Conservation (phyloP, 305 asterid species). For the Solanum hybrid region DNA sequence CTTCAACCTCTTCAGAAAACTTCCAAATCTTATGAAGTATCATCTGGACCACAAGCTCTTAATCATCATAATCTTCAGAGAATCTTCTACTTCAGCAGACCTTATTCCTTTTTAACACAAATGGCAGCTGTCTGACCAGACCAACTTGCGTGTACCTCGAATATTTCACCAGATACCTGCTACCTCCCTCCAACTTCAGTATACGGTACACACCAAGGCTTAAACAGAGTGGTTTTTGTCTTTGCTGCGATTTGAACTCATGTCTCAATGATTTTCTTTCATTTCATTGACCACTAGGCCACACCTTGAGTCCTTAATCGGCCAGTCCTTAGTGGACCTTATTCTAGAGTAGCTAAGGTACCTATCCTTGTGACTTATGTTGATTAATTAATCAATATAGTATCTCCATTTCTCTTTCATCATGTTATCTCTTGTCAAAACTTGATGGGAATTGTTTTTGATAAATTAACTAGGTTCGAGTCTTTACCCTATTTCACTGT, state of each 20-base stretch:
- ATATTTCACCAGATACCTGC: not conserved
- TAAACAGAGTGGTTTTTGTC: not conserved
- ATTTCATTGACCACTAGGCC: not conserved
- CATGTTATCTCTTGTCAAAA: not conserved
- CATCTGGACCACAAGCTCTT: not conserved
- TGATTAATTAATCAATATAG: not conserved
- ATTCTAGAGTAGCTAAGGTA: not conserved
- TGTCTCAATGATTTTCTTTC: not conserved
- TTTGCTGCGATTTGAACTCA: not conserved
- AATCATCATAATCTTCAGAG: not conserved
- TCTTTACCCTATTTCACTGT: not conserved
- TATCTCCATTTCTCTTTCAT: not conserved
- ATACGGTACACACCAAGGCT: not conserved
- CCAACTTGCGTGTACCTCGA: not conserved
- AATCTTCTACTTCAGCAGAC: not conserved
- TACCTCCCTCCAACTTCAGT: not conserved
- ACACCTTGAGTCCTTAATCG: not conserved
- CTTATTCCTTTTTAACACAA: not conserved
- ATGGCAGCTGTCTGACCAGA: not conserved
- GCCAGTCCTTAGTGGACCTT: not conserved
- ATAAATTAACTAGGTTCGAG: not conserved
- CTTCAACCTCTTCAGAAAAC: not conserved
- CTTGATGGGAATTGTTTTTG: not conserved
- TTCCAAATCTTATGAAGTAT: not conserved
- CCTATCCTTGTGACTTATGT: not conserved